Evolutionary conservation across 495 filamentous ascomycete species (phyloP), one percentile per base, ranked within the genome.

Genomic region (Pseudoneurospora amorphoporcata): DNA sequence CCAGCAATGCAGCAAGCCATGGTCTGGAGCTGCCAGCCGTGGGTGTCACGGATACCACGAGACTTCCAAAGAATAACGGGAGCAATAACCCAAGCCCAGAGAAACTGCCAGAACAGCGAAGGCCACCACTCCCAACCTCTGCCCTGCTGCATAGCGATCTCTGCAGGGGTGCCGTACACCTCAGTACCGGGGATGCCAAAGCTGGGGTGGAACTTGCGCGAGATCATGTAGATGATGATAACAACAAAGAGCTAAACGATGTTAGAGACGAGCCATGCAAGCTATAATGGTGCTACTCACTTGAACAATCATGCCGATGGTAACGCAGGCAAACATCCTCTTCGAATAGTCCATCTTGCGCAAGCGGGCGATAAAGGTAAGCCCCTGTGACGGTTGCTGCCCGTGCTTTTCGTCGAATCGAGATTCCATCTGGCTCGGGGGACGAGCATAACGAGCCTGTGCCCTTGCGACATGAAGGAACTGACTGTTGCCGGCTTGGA

Each of bases 101-200:
- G 75, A 39, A 88, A 83, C 76, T 90, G 88, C 86, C 87, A 89
- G n/a, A 88, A 73, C 6, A 90, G 85, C 4, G 88, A 87, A 8
- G 89, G 88, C 82, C 87, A 89, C 90, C 90, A 91, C 73, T 91
- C 90, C 89, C 88, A 91, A 14, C 88, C 90, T 58, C 81, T 72
- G 71, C 79, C 73, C 72, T 81, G 78, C 74, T 84, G 77, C 74
- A 79, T 72, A 73, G 83, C 79, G 77, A 87, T 73, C 39, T 87
- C 84, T 40, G 82, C 83, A 39, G 90, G 86, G 37, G 29, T 75
- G 45, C 87, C 90, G 10, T 68, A 17, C 8, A 79, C 81, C 75
- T 81, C 82, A 19, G 82, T 84, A n/a, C 81, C 80, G 19, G 79
- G 74, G 35, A 84, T 78, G 16, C 83, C 83, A 69, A 82, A 84